These are phyloP conservation scores for Trichosporon asahii DNA, from an alignment of 1,284 basidiomycete species.

Conservation along the genomic window DNA sequence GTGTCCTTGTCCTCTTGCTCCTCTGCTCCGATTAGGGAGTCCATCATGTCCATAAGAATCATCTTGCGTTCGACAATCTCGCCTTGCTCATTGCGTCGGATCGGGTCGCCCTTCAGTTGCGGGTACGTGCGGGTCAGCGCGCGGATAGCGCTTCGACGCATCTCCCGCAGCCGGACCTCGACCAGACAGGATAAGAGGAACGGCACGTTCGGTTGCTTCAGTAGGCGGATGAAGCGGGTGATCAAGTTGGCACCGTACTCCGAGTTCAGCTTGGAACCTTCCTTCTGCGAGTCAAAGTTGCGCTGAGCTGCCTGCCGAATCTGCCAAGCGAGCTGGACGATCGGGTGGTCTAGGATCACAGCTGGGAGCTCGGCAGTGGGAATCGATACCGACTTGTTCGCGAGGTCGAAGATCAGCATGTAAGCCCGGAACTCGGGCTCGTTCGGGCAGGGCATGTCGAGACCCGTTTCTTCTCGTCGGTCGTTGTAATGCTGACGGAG, in stretches of 20 bases:
- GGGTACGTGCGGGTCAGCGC: slow-evolving; percentile 55
- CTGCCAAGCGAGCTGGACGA: slow-evolving; percentile 74
- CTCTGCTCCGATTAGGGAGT: slow-evolving; percentile 53
- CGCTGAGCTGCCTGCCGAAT: slow-evolving; percentile 77
- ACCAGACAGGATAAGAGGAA: slow-evolving; percentile 58
- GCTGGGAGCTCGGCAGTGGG: slow-evolving; percentile 67
- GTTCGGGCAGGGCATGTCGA: slow-evolving; percentile 61
- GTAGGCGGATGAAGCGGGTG: slow-evolving; percentile 58
- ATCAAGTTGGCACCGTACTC: slow-evolving; percentile 59
- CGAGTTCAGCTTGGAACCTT: slow-evolving; percentile 55
- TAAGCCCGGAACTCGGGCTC: slow-evolving; percentile 96
- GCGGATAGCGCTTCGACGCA: slow-evolving; percentile 56
- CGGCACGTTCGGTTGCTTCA: slow-evolving; percentile 47
- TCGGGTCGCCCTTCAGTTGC: slow-evolving; percentile 44
- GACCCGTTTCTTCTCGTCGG: slow-evolving; percentile 60
- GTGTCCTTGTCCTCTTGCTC: slow-evolving; percentile 47
- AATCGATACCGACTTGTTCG: slow-evolving; percentile 74
- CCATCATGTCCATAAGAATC: slow-evolving; percentile 39
- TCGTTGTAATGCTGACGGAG: slow-evolving; percentile 93
- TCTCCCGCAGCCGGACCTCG: slow-evolving; percentile 56
- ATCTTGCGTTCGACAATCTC: slow-evolving; percentile 41
- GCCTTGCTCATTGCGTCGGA: slow-evolving; percentile 36
- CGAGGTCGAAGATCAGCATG: slow-evolving; percentile 84
- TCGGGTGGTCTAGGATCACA: slow-evolving; percentile 66
- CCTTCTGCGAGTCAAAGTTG: slow-evolving; percentile 61